phyloP scores from a whole-genome alignment of 768 basidiomycete genomes.

The Sistotremastrum suecicum region DNA sequence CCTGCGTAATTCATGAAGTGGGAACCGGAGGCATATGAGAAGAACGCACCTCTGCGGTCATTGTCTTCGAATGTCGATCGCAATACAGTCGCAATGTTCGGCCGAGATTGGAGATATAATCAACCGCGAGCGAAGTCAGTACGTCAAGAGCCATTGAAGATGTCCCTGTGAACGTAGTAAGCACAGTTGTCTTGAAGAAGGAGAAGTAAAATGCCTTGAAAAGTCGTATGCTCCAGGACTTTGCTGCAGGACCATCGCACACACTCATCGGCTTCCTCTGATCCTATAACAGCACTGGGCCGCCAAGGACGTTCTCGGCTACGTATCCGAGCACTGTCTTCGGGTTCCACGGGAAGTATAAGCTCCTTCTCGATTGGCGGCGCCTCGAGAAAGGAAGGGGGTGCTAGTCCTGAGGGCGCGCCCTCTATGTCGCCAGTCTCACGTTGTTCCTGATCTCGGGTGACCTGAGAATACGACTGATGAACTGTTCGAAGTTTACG shows the following conservation, averaged over 20 bases:
- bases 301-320: conserved; percentile 40
- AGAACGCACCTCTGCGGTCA: conserved; percentile 68
- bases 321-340: background rate
- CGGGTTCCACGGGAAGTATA: conserved; percentile 11
- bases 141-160: conserved; percentile 69
- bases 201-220: conserved; percentile 53
- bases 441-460: too few relatives aligned
- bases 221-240: conserved; percentile 80
- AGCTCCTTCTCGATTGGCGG: conserved; percentile 7
- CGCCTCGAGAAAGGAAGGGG: conserved; percentile 13
- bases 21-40: conserved; percentile 1
- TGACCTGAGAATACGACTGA: too few relatives aligned
- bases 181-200: background rate
- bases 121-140: conserved; percentile 58
- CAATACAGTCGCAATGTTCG: conserved; percentile 67
- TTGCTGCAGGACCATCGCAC: conserved; percentile 59
- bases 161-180: conserved; percentile 31
- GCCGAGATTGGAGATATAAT: conserved; percentile 78
- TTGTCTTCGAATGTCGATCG: conserved; percentile 66
- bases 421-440: too few relatives aligned
- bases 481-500: background rate
- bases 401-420: conserved; percentile 1
- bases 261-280: conserved; percentile 46
- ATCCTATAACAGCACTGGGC: conserved; percentile 38
- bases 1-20: conserved; percentile 30